Conservation (phyloP, 176 grass and related monocot genomes). For the Tillandsia leiboldiana region DNA sequence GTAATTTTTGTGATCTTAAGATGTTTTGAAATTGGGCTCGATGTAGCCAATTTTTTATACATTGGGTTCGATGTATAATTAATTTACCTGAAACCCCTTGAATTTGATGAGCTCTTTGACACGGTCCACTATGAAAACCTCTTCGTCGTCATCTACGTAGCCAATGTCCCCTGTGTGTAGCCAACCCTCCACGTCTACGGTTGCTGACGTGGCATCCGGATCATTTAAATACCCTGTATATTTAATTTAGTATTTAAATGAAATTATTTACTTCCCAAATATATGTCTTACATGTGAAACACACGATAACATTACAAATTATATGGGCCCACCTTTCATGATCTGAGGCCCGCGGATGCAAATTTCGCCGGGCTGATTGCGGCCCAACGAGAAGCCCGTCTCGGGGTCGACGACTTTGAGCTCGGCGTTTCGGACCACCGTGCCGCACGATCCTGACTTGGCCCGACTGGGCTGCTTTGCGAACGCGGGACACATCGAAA, state of each 20-base stretch:
- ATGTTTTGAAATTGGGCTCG: not conserved
- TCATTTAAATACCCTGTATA: constrained; percentile 71
- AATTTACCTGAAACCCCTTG: constrained; percentile 78
- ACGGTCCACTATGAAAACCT: constrained; percentile 95
- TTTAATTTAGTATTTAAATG: not conserved
- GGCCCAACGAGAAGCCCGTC: constrained; percentile 54
- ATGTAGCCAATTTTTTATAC: no score
- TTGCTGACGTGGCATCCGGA: constrained; percentile 53
- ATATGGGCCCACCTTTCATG: constrained; percentile 48
- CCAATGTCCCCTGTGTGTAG: constrained; percentile 91
- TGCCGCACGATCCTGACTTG: constrained; percentile 75
- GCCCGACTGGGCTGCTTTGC: constrained; percentile 56
- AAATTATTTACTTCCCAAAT: not conserved
- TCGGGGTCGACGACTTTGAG: constrained; percentile 83
- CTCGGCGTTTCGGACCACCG: constrained; percentile 81
- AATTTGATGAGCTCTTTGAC: constrained; percentile 99
- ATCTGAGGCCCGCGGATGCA: constrained; percentile 96
- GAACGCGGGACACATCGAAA: constrained; percentile 85
- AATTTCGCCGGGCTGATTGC: constrained; percentile 75
- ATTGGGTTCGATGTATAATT: not conserved
- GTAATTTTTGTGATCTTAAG: not conserved
- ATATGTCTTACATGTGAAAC: not conserved
- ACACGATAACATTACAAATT: no score
- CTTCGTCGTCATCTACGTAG: constrained; percentile 72
- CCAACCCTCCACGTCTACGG: constrained; percentile 78